Evolutionary conservation across 1,284 basidiomycete species (phyloP).

Genomic region (Pulveroboletus sp.): DNA sequence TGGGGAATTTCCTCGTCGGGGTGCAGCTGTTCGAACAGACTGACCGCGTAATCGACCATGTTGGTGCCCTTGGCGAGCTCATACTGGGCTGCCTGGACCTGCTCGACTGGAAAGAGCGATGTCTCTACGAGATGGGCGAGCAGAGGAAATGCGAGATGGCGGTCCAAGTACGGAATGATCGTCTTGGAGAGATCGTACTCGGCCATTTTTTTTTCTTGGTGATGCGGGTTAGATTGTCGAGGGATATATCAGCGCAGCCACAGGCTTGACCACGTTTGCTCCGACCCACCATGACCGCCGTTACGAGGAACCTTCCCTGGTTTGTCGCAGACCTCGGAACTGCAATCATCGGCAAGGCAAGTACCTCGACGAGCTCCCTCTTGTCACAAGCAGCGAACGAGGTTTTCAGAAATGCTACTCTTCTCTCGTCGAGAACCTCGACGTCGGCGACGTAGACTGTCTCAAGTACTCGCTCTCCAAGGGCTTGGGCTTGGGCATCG

Average conservation of each 20-base stretch:
- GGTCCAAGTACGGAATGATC: slow-evolving; percentile 90
- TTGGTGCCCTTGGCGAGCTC: slow-evolving; percentile 96
- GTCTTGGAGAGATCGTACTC: slow-evolving; percentile 90
- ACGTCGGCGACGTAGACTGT: slow-evolving; percentile 83
- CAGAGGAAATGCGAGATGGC: slow-evolving; percentile 91
- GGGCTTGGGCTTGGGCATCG: slow-evolving; percentile 89
- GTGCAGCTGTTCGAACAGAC: slow-evolving; percentile 76
- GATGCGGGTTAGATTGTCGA: slow-evolving; percentile 7
- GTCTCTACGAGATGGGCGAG: slow-evolving; percentile 83
- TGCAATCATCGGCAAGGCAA: slow-evolving; percentile 79
- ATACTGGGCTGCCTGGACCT: slow-evolving; percentile 89
- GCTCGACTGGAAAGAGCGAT: slow-evolving; percentile 70
- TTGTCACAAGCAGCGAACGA: no score
- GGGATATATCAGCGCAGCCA: slow-evolving; percentile 30
- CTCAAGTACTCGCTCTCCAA: slow-evolving; percentile 93
- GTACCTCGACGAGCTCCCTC: no score
- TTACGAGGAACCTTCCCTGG: slow-evolving; percentile 77
- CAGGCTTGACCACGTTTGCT: slow-evolving; percentile 11
- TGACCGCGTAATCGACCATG: slow-evolving; percentile 90
- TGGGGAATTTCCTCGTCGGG: slow-evolving; percentile 67
- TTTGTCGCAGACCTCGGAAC: slow-evolving; percentile 81
- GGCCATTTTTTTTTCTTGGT: slow-evolving; percentile 56
- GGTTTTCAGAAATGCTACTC: slow-evolving; percentile 80
- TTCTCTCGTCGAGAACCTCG: slow-evolving; percentile 85
- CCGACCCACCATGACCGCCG: slow-evolving; percentile 55